phyloP scores from a whole-genome alignment of 495 filamentous ascomycete species.

The Acidiella bohemica region DNA sequence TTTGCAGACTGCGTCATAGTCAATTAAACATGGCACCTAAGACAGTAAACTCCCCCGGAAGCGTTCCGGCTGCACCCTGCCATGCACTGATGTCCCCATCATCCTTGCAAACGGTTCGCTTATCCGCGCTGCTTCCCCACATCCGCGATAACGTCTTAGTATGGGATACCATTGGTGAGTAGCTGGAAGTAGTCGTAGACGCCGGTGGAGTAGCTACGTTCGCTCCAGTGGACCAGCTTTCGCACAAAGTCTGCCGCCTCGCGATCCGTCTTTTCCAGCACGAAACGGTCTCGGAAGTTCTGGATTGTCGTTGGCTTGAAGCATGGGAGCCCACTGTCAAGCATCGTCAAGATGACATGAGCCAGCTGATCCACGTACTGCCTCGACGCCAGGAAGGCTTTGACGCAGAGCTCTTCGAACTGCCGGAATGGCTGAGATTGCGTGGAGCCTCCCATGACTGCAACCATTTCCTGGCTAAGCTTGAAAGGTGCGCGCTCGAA shows the following conservation, averaged over 20 bases:
- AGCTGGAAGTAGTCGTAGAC: constrained; percentile 96
- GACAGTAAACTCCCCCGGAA: no score
- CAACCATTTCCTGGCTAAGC: constrained; percentile 90
- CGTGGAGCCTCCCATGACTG: constrained; percentile 83
- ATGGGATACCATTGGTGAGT: constrained; percentile 95
- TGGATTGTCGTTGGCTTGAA: constrained; percentile 94
- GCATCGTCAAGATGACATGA: constrained; percentile 85
- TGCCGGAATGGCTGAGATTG: constrained; percentile 80
- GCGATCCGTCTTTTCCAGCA: constrained; percentile 80
- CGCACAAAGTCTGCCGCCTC: constrained; percentile 93
- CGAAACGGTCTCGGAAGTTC: constrained; percentile 86
- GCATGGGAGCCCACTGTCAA: constrained; percentile 90
- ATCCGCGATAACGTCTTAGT: constrained; percentile 34
- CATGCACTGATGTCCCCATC: no score
- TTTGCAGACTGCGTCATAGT: no score
- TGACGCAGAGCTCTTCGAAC: constrained; percentile 93
- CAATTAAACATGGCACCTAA: no score
- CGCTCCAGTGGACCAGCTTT: constrained; percentile 74
- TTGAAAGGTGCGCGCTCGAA: constrained; percentile 99
- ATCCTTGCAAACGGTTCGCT: no score
- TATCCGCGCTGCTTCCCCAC: no score
- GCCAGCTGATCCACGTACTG: constrained; percentile 73
- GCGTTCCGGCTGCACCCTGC: no score
- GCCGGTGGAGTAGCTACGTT: constrained; percentile 74
- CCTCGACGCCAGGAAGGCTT: constrained; percentile 85